Percentiles rank a stretch among this genome's conserved stretches.
These are phyloP conservation scores for Cytidiella melzeri DNA, from an alignment of 768 basidiomycete species.

Conservation along the genomic window DNA sequence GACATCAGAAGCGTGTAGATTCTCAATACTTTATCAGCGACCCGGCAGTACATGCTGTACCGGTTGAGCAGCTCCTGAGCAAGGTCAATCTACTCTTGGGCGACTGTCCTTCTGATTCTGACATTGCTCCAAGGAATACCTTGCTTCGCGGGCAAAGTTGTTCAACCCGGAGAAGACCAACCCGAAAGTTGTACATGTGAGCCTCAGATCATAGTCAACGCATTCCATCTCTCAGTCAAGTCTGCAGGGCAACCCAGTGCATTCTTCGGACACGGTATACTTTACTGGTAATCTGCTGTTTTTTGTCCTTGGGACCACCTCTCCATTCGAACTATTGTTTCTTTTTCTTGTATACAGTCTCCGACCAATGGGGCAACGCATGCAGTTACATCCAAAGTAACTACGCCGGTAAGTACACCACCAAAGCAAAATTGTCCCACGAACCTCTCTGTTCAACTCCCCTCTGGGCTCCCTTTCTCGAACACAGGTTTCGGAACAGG, in stretches of 20 bases:
- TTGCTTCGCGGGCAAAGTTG: slow-evolving; percentile 70
- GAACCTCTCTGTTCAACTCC: background rate
- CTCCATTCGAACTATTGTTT: background rate
- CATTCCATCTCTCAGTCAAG: background rate
- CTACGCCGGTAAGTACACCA: slow-evolving; percentile 54
- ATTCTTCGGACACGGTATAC: slow-evolving; percentile 92
- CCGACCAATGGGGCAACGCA: slow-evolving; percentile 85
- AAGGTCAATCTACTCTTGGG: slow-evolving; percentile 42
- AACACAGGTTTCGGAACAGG: slow-evolving; percentile 91
- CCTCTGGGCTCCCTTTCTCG: no score
- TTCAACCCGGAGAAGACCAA: slow-evolving; percentile 68
- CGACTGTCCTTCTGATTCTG: background rate
- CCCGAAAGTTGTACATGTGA: slow-evolving; percentile 59
- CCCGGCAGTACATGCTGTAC: slow-evolving; percentile 71
- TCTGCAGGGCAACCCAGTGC: slow-evolving; percentile 69
- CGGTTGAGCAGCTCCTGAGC: slow-evolving; percentile 78
- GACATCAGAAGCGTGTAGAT: slow-evolving; percentile 38
- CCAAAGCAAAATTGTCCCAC: background rate
- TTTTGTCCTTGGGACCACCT: no score
- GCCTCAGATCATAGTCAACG: background rate
- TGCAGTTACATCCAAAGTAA: slow-evolving; percentile 89
- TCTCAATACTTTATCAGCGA: slow-evolving; percentile 90
- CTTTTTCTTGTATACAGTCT: slow-evolving; percentile 38
- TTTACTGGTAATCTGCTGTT: slow-evolving; percentile 72
- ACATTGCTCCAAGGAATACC: slow-evolving; percentile 58